These are phyloP conservation scores for Uronychia binucleata DNA, from an alignment of 73 alveolate genomes.

Conservation along the genomic window DNA sequence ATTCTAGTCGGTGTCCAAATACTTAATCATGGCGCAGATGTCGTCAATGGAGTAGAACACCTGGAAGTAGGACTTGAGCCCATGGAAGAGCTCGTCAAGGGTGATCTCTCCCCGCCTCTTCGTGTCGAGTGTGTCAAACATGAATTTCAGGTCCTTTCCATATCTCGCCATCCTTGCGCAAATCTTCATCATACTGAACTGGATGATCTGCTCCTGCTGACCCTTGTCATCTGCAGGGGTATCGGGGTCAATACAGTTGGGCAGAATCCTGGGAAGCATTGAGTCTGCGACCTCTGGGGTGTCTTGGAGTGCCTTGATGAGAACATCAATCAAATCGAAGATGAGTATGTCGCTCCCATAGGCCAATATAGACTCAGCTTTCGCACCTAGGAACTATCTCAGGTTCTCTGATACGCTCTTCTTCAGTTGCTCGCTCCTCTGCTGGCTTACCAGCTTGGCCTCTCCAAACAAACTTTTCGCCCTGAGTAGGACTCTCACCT, in stretches of 20 bases:
- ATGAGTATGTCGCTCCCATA: not conserved
- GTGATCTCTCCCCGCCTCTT: not conserved
- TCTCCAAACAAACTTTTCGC: not conserved
- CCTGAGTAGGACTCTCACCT: not conserved
- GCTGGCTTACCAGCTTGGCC: not conserved
- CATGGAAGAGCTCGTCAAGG: not conserved
- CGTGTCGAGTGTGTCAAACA: not conserved
- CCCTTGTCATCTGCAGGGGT: not conserved
- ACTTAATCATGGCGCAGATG: not conserved
- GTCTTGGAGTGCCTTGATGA: not conserved
- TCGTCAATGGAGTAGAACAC: not conserved
- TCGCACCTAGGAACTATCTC: not conserved
- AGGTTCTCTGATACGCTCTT: not conserved
- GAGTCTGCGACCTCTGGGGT: not conserved
- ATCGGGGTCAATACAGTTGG: not conserved
- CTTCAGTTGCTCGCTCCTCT: not conserved
- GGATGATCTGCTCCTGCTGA: not conserved
- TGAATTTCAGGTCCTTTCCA: not conserved
- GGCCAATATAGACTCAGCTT: not conserved
- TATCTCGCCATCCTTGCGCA: not conserved
- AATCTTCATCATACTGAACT: not conserved
- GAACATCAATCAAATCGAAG: not conserved
- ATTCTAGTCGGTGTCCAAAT: not conserved
- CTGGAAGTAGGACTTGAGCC: not conserved
- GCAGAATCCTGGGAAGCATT: not conserved